These are phyloP conservation scores for Solanum chilense DNA, from an alignment of 257 asterid genomes.

Conservation along the genomic window DNA sequence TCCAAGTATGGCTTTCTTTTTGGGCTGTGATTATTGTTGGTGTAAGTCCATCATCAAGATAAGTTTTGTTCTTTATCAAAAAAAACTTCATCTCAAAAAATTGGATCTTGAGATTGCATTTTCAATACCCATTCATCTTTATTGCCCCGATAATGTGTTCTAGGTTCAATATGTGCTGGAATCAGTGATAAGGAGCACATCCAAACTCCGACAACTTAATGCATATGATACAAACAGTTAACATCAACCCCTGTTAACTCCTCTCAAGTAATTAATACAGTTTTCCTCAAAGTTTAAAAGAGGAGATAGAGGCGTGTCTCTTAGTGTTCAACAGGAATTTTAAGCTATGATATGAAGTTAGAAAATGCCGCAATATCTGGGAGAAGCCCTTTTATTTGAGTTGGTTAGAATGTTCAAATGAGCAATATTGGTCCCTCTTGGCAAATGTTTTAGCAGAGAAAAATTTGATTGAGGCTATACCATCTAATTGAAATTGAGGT, in stretches of 20 bases:
- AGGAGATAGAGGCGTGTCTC: background rate
- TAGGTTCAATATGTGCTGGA: background rate
- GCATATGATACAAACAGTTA: background rate
- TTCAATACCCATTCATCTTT: background rate
- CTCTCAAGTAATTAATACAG: background rate
- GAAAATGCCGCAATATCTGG: background rate
- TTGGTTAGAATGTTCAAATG: background rate
- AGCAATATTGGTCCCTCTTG: background rate
- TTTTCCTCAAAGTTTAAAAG: background rate
- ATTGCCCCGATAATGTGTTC: background rate
- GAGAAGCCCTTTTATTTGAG: background rate
- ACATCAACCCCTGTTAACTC: background rate
- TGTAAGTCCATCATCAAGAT: background rate
- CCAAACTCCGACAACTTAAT: background rate
- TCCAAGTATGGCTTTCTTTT: background rate
- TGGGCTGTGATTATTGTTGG: background rate
- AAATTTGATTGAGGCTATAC: background rate
- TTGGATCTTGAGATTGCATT: background rate
- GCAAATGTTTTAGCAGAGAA: background rate
- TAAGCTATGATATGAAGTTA: background rate
- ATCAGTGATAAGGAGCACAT: background rate
- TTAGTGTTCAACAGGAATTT: background rate
- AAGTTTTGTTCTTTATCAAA: too few species aligned
- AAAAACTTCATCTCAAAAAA: background rate
- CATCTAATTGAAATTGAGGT: background rate